Evolutionary conservation across 768 basidiomycete species (phyloP).

Genomic region (Lactarius hatsudake): DNA sequence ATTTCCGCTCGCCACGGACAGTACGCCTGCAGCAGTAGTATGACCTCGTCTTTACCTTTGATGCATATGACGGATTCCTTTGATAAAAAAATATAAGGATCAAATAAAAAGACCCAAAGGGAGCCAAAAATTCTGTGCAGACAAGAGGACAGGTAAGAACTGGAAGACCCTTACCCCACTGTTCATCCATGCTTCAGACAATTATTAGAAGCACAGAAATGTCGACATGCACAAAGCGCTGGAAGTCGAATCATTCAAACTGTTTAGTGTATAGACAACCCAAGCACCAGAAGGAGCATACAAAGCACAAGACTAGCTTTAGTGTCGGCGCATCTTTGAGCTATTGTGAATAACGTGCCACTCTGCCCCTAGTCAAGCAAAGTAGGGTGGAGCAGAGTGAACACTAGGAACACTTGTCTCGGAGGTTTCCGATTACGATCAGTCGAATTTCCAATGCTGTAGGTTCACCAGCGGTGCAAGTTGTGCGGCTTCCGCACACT

Average conservation of each 20-base stretch:
- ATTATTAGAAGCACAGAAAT: conserved; percentile 37
- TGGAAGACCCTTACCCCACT: background rate
- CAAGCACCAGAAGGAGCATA: background rate
- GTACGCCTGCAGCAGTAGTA: background rate
- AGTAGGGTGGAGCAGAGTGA: background rate
- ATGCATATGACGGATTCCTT: too few relatives aligned
- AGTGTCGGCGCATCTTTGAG: background rate
- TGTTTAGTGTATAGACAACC: background rate
- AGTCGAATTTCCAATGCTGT: background rate
- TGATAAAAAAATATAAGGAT: too few relatives aligned
- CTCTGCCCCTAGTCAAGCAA: background rate
- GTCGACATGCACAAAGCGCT: too few relatives aligned
- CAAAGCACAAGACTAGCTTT: background rate
- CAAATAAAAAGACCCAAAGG: background rate
- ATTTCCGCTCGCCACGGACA: background rate
- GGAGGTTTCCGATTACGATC: background rate
- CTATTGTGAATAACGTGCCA: background rate
- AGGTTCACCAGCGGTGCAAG: background rate
- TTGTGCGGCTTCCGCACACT: background rate
- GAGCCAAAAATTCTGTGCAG: background rate
- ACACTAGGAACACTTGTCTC: background rate
- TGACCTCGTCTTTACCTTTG: too few relatives aligned
- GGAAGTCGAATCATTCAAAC: too few relatives aligned
- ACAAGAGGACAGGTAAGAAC: background rate
- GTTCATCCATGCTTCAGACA: background rate